A percentile compares a stretch with the other conserved stretches of the same genome.
Conservation (phyloP, 2,329 filamentous ascomycete species). For the Cladosporium sp. region DNA sequence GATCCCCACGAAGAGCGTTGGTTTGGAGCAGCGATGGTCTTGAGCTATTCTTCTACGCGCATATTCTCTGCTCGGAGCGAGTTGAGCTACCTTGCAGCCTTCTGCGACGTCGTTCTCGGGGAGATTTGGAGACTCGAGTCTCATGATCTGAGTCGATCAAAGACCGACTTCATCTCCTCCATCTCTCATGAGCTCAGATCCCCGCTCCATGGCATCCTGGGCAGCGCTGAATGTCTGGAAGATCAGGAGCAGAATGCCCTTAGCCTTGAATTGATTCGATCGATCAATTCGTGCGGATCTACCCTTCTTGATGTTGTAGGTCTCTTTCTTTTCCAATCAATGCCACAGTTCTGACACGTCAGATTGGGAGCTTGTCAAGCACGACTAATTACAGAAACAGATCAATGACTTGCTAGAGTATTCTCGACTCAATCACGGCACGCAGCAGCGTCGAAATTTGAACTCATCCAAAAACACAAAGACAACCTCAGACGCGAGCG, state of each 20-base stretch:
- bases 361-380: not conserved
- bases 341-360: too few relatives aligned
- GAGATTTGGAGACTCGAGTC: constrained; percentile 38
- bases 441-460: constrained; percentile 12
- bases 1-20: constrained; percentile 38
- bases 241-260: constrained; percentile 39
- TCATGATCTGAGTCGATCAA: constrained; percentile 41
- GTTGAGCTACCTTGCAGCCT: constrained; percentile 36
- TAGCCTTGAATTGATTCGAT: constrained; percentile 41
- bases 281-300: constrained; percentile 46
- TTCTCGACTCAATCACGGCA: constrained; percentile 40
- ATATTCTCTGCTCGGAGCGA: constrained; percentile 39
- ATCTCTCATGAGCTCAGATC: constrained; percentile 50
- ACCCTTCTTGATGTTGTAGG: constrained; percentile 46
- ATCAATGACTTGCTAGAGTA: constrained; percentile 42
- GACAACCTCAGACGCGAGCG: constrained; percentile 17
- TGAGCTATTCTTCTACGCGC: constrained; percentile 42
- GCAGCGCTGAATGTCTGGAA: constrained; percentile 39
- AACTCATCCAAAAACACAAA: constrained; percentile 10
- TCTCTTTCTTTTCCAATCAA: not conserved
- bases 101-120: constrained; percentile 40
- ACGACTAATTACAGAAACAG: not conserved
- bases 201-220: constrained; percentile 45
- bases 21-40: constrained; percentile 35
- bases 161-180: constrained; percentile 49